These are phyloP conservation scores for Botrytis pseudocinerea DNA, from an alignment of 2,329 filamentous ascomycete genomes.

Conservation along the genomic window DNA sequence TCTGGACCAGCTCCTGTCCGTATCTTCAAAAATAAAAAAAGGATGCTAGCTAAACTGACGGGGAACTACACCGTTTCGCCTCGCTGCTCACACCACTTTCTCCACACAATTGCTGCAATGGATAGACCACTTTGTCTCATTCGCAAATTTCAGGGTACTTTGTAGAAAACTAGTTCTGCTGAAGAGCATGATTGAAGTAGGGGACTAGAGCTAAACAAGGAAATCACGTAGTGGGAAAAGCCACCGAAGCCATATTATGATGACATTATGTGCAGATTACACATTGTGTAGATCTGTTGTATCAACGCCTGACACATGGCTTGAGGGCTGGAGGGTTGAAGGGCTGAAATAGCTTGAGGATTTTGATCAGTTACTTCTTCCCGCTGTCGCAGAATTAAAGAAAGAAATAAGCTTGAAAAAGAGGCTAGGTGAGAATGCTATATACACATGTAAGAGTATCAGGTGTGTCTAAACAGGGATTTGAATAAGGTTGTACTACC, in stretches of 20 bases:
- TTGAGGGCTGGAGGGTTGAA: not conserved
- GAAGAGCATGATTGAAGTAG: not conserved
- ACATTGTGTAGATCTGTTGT: slow-evolving; percentile 1
- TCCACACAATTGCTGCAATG: not conserved
- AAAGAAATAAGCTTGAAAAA: not conserved
- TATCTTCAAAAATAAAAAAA: not conserved
- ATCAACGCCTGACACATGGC: slow-evolving; percentile 8
- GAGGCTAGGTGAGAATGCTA: not conserved
- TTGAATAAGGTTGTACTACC: not conserved
- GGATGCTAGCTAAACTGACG: not conserved
- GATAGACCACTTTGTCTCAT: not conserved
- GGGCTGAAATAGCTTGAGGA: not conserved
- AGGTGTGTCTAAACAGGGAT: not conserved
- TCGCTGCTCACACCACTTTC: not conserved
- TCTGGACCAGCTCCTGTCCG: slow-evolving; percentile 14
- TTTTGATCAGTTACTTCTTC: not conserved
- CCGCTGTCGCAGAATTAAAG: not conserved
- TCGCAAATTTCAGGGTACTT: not conserved
- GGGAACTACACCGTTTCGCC: slow-evolving; percentile 16
- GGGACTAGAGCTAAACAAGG: not conserved
- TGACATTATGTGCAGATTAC: not conserved
- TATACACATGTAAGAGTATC: not conserved
- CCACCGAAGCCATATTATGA: not conserved
- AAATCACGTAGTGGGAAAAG: not conserved
- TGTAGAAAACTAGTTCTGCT: not conserved